A percentile compares a stretch with the other conserved stretches of the same genome.
Evolutionary conservation across 257 asterid genomes (phyloP).

Genomic region (Sherardia arvensis): DNA sequence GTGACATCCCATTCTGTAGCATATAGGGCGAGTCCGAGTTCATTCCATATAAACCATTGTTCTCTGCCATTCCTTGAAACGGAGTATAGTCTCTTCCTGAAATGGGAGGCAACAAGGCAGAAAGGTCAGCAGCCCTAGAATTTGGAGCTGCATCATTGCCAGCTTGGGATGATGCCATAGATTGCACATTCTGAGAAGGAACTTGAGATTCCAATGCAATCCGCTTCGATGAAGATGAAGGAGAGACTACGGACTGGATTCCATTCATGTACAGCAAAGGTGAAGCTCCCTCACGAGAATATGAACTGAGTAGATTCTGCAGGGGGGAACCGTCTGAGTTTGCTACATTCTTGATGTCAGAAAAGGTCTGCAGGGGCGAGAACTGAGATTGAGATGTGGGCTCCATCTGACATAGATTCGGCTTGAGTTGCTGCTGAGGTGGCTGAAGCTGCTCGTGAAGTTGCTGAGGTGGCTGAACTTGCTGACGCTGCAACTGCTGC

Average conservation of each 20-base stretch:
- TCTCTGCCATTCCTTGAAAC: conserved; percentile 39
- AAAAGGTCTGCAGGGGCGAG: conserved; percentile 44
- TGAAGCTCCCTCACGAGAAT: conserved; percentile 53
- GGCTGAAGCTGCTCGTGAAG: conserved; percentile 32
- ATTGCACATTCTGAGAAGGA: conserved; percentile 47
- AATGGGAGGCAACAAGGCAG: conserved; percentile 57
- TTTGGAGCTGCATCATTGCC: conserved; percentile 42
- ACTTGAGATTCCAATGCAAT: conserved; percentile 61
- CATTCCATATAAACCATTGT: conserved; percentile 49
- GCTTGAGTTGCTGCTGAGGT: conserved; percentile 25
- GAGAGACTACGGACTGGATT: conserved; percentile 39
- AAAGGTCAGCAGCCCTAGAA: conserved; percentile 57
- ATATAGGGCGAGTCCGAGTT: conserved; percentile 38
- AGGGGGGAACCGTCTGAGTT: conserved; percentile 42
- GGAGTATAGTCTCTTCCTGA: conserved; percentile 56
- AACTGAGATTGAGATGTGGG: conserved; percentile 41
- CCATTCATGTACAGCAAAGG: conserved; percentile 37
- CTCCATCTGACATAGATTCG: conserved; percentile 37
- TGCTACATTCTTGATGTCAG: conserved; percentile 48
- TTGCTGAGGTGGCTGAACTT: conserved; percentile 21
- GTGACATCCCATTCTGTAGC: conserved; percentile 39
- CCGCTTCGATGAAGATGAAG: conserved; percentile 61
- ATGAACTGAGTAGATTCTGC: conserved; percentile 57
- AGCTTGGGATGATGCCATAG: conserved; percentile 42
- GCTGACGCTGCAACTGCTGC: conserved; percentile 53